phyloP scores from a whole-genome alignment of 2,329 filamentous ascomycete species.

The Bipolaris victoriae region DNA sequence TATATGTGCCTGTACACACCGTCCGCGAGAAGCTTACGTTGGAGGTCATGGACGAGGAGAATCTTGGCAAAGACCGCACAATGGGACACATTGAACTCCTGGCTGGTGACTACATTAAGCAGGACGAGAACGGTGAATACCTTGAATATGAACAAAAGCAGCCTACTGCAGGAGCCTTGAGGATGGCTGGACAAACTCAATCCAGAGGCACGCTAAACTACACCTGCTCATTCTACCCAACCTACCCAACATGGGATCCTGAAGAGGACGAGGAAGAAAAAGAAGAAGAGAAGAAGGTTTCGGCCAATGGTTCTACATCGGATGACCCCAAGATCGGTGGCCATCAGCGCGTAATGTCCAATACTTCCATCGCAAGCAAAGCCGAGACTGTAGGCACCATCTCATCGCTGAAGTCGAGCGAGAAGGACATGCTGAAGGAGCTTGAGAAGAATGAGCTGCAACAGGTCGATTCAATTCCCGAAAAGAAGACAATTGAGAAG shows the following conservation, averaged over 20 bases:
- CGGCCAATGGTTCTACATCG: constrained; percentile 28
- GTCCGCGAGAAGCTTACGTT: constrained; percentile 80
- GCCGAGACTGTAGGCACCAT: constrained; percentile 51
- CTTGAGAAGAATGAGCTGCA: constrained; percentile 56
- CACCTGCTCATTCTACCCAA: constrained; percentile 88
- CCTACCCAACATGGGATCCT: constrained; percentile 84
- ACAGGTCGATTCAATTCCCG: constrained; percentile 55
- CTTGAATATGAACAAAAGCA: constrained; percentile 77
- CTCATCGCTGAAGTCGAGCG: constrained; percentile 49
- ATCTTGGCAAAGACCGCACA: constrained; percentile 85
- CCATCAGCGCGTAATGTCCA: constrained; percentile 29
- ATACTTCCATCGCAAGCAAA: constrained; percentile 30
- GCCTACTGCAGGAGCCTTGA: constrained; percentile 69
- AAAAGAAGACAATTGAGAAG: constrained; percentile 70
- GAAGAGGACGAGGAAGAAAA: constrained; percentile 72
- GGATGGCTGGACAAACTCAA: constrained; percentile 73
- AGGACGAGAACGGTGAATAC: constrained; percentile 82
- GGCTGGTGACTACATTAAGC: constrained; percentile 77
- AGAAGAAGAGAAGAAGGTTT: constrained; percentile 43
- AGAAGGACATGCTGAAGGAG: constrained; percentile 52
- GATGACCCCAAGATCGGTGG: constrained; percentile 26
- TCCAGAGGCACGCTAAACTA: constrained; percentile 83
- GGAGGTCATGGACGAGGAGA: constrained; percentile 97
- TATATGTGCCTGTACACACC: constrained; percentile 91
- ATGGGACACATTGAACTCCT: constrained; percentile 81